A percentile compares a stretch with the other conserved stretches of the same genome.
phyloP scores from a whole-genome alignment of 2,329 filamentous ascomycete genomes.

The Allantophomopsis lycopodina region DNA sequence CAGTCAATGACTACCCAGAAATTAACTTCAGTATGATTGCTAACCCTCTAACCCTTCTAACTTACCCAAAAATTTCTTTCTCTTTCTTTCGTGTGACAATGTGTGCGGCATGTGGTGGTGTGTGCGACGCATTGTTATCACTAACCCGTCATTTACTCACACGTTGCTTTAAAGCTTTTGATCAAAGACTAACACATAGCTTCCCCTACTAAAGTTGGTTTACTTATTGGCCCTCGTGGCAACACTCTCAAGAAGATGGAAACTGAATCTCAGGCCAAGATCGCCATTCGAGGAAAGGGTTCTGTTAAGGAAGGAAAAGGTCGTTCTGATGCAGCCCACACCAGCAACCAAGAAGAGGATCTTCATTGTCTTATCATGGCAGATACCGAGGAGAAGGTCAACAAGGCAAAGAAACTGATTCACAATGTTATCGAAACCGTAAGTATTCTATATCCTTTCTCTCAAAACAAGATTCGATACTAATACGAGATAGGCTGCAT shows the following conservation, averaged over 20 bases:
- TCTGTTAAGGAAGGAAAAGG: slow-evolving; percentile 99
- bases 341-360: slow-evolving; percentile 99
- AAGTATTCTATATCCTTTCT: slow-evolving; percentile 28
- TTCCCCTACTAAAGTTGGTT: slow-evolving; percentile 85
- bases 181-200: slow-evolving; percentile 76
- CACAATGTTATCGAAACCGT: slow-evolving; percentile 98
- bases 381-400: slow-evolving; percentile 98
- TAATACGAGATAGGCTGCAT: slow-evolving; percentile 58
- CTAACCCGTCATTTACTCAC: slow-evolving; percentile 19
- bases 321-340: slow-evolving; percentile 94
- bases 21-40: slow-evolving; percentile 99
- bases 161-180: slow-evolving; percentile 18
- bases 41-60: slow-evolving; percentile 90
- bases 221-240: slow-evolving; percentile 99
- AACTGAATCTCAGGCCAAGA: slow-evolving; percentile 90
- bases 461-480: too few species aligned
- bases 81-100: slow-evolving; percentile 25
- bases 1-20: slow-evolving; percentile 99
- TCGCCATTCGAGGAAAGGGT: slow-evolving; percentile 97
- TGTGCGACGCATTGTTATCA: slow-evolving; percentile 18
- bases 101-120: slow-evolving; percentile 14
- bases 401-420: slow-evolving; percentile 96
- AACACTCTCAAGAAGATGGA: slow-evolving; percentile 99
- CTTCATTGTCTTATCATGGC: slow-evolving; percentile 99
- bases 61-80: slow-evolving; percentile 28